Conservation (phyloP, 345 rosid species). For the Dovyalis caffra region DNA sequence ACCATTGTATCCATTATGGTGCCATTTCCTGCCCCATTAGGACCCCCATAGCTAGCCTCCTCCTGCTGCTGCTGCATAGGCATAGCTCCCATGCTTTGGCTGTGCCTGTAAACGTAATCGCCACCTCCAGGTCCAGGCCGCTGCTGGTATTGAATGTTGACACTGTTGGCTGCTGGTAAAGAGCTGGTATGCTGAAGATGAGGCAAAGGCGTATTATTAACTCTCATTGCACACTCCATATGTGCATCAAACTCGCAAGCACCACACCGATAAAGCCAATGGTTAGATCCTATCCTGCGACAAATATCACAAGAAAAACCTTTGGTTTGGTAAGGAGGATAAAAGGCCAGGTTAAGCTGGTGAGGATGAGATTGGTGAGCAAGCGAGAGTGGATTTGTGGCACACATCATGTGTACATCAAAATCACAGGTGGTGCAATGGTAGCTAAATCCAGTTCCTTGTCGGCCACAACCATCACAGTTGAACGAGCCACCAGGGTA, state of each 20-base stretch:
- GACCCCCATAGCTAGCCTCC: conserved; percentile 22
- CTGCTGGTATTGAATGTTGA: conserved; percentile 2
- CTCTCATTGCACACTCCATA: conserved; percentile 37
- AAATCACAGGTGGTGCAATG: conserved; percentile 51
- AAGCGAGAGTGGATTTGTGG: conserved; percentile 42
- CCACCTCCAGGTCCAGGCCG: neutral
- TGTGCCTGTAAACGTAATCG: neutral
- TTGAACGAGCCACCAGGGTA: conserved; percentile 45
- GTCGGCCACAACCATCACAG: conserved; percentile 56
- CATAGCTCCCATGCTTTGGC: conserved; percentile 6
- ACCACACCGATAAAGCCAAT: conserved; percentile 63
- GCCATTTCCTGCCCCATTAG: conserved; percentile 11
- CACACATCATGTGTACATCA: conserved; percentile 51
- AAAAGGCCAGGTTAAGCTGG: conserved; percentile 44
- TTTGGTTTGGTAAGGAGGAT: conserved; percentile 42
- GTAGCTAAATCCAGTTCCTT: conserved; percentile 53
- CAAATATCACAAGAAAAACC: conserved; percentile 62
- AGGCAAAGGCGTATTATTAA: neutral
- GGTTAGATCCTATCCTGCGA: conserved; percentile 37
- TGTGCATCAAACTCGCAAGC: conserved; percentile 51
- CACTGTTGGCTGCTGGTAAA: conserved; percentile 13
- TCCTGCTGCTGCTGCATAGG: neutral
- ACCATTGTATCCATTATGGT: conserved; percentile 4
- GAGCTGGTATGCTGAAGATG: conserved; percentile 30
- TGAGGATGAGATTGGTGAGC: conserved; percentile 44